These are phyloP conservation scores for Sedum album DNA, from an alignment of 164 flowering plant genomes.

Conservation along the genomic window DNA sequence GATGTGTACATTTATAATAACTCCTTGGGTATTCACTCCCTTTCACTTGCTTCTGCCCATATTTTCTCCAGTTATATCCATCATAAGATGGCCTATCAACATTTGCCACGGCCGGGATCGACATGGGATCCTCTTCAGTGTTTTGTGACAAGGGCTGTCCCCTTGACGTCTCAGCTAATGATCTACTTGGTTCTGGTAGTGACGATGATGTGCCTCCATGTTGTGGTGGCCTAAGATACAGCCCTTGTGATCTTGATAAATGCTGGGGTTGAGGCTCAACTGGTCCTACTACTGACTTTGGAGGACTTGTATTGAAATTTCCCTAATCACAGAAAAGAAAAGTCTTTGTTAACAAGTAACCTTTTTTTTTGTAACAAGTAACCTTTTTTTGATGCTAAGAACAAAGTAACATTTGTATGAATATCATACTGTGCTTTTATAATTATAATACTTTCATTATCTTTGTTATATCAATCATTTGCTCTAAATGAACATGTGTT, in stretches of 20 bases:
- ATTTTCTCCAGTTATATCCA: constrained; percentile 95
- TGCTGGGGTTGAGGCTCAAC: constrained; percentile 23
- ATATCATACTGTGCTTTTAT: too few species aligned
- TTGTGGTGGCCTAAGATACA: constrained; percentile 17
- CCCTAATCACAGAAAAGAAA: constrained; percentile 35
- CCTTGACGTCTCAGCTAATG: constrained; percentile 20
- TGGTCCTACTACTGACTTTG: constrained; percentile 18
- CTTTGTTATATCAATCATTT: too few species aligned
- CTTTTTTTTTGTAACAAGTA: too few species aligned
- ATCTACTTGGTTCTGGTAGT: constrained; percentile 21
- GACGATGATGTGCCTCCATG: constrained; percentile 15
- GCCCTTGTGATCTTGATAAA: constrained; percentile 19
- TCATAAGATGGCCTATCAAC: constrained; percentile 67
- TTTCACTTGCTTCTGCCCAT: constrained; percentile 98
- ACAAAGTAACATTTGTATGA: too few species aligned
- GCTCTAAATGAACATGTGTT: too few species aligned
- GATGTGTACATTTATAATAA: constrained; percentile 88
- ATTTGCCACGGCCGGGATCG: constrained; percentile 17
- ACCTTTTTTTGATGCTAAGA: too few species aligned
- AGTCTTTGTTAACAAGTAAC: too few species aligned
- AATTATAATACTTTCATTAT: too few species aligned
- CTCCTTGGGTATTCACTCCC: constrained; percentile 92
- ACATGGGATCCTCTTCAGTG: constrained; percentile 33
- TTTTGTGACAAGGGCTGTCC: constrained; percentile 19
- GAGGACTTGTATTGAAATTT: constrained; percentile 24